phyloP scores from a whole-genome alignment of 305 asterid genomes.

The Plantago coronopus region DNA sequence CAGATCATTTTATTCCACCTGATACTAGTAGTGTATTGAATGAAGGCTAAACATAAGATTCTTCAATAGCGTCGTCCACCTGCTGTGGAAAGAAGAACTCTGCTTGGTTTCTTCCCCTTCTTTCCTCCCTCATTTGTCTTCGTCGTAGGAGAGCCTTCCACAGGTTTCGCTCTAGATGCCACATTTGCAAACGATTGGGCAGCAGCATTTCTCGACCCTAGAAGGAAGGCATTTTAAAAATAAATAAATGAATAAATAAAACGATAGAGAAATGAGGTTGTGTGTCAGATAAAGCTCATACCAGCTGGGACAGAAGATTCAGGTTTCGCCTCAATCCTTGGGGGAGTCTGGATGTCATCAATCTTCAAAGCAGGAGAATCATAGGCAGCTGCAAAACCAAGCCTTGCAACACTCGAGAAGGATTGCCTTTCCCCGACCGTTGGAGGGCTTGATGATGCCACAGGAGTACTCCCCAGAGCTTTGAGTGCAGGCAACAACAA shows the following conservation, averaged over 20 bases:
- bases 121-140: slow-evolving; percentile 52
- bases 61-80: slow-evolving; percentile 85
- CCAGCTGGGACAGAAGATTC: slow-evolving; percentile 38
- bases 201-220: slow-evolving; percentile 43
- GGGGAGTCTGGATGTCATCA: slow-evolving; percentile 31
- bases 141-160: slow-evolving; percentile 31
- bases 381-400: slow-evolving; percentile 90
- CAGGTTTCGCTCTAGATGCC: slow-evolving; percentile 51
- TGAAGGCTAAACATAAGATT: no score
- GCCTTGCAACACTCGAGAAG: slow-evolving; percentile 82
- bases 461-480: slow-evolving; percentile 72
- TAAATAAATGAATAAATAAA: neutral
- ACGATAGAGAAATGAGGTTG: neutral
- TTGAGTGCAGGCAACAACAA: slow-evolving; percentile 21
- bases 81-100: slow-evolving; percentile 71
- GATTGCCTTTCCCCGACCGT: slow-evolving; percentile 46
- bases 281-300: slow-evolving; percentile 5
- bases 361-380: slow-evolving; percentile 64
- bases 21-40: no score
- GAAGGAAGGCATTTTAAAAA: neutral
- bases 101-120: slow-evolving; percentile 73
- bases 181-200: slow-evolving; percentile 67
- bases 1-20: no score
- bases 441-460: slow-evolving; percentile 53
- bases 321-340: slow-evolving; percentile 25